Evolutionary conservation across 2,329 filamentous ascomycete genomes (phyloP).

Genomic region (Alternaria arborescens): DNA sequence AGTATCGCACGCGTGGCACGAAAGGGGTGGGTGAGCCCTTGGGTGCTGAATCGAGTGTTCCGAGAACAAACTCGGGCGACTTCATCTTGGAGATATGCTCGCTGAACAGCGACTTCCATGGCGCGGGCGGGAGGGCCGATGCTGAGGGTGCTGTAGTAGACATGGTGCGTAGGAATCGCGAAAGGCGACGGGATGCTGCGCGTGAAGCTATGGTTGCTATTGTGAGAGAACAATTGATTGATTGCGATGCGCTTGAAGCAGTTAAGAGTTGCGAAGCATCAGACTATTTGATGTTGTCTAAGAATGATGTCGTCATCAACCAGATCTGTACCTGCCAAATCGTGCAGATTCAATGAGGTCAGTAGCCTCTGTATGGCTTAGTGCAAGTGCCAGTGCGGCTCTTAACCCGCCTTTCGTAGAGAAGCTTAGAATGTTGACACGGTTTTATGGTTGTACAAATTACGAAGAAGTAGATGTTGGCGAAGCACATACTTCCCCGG

Average conservation of each 20-base stretch:
- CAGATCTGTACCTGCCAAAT: constrained; percentile 14
- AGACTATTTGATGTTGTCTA: constrained; percentile 10
- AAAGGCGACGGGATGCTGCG: constrained; percentile 48
- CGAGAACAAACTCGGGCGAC: constrained; percentile 60
- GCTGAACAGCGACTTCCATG: constrained; percentile 62
- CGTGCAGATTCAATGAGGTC: constrained; percentile 19
- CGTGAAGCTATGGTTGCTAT: constrained; percentile 52
- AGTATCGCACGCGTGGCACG: constrained; percentile 73
- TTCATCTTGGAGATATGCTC: constrained; percentile 60
- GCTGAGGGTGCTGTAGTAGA: constrained; percentile 54
- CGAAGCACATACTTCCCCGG: background rate
- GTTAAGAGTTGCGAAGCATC: background rate
- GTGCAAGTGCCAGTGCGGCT: background rate
- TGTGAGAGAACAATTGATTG: constrained; percentile 1
- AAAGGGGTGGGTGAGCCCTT: constrained; percentile 52
- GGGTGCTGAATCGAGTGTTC: constrained; percentile 58
- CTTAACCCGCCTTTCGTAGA: background rate
- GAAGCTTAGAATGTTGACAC: background rate
- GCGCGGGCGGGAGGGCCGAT: constrained; percentile 54
- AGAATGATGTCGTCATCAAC: constrained; percentile 34
- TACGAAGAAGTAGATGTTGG: background rate
- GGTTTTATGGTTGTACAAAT: too few relatives aligned
- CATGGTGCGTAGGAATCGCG: constrained; percentile 56
- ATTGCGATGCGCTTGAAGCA: constrained; percentile 3
- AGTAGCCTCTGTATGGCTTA: constrained; percentile 4